Conservation (phyloP, 2,329 filamentous ascomycete genomes). For the Phialophora tarda region DNA sequence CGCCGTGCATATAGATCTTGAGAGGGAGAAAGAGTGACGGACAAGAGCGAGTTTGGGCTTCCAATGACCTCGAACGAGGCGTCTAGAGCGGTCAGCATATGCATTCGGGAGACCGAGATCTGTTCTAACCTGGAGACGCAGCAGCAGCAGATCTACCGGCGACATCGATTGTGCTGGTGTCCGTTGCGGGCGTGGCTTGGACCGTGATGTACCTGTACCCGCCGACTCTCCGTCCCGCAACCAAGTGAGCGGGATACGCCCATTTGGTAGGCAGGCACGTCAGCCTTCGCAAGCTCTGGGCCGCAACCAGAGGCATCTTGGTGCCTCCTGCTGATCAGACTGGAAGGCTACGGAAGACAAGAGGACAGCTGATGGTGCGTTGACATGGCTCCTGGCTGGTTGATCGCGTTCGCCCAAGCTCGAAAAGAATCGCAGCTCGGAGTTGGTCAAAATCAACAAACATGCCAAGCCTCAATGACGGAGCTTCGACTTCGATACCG, state of each 20-base stretch:
- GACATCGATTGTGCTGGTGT: conserved; percentile 43
- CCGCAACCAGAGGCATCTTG: conserved; percentile 36
- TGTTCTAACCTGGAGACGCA: conserved; percentile 49
- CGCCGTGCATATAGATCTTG: conserved; percentile 91
- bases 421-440: conserved; percentile 1
- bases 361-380: not conserved
- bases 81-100: conserved; percentile 61
- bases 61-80: conserved; percentile 94
- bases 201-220: conserved; percentile 51
- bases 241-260: conserved; percentile 37
- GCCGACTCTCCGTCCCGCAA: conserved; percentile 37
- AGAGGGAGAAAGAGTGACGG: conserved; percentile 88
- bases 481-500: not conserved
- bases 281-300: conserved; percentile 33
- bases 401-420: not conserved
- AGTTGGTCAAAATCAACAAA: not conserved
- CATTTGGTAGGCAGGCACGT: conserved; percentile 33
- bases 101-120: not conserved
- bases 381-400: not conserved
- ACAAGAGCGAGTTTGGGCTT: conserved; percentile 89
- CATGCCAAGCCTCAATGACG: not conserved
- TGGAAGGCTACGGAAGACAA: not conserved
- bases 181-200: conserved; percentile 51
- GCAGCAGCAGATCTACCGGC: conserved; percentile 50
- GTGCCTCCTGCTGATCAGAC: not conserved